Evolutionary conservation across 345 rosid species (phyloP).

Genomic region (Heritiera littoralis): DNA sequence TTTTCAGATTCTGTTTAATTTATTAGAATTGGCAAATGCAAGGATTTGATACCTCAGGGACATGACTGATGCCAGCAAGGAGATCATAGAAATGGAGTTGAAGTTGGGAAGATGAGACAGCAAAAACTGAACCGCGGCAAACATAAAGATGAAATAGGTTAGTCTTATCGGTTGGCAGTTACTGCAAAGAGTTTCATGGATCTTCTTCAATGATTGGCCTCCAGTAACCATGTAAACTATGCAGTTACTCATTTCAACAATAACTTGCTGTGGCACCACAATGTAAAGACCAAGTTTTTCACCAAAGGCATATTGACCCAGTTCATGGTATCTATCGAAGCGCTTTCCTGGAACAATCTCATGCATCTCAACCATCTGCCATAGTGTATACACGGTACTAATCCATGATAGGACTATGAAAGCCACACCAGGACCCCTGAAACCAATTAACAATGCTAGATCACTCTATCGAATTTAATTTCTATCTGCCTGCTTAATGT

Average conservation of each 20-base stretch:
- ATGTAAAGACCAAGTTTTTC: constrained; percentile 75
- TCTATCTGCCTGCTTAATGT: no score
- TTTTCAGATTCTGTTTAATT: background rate
- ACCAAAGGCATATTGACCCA: constrained; percentile 75
- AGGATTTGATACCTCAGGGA: constrained; percentile 49
- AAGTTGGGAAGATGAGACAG: constrained; percentile 84
- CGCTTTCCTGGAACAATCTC: constrained; percentile 76
- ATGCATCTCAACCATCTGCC: constrained; percentile 94
- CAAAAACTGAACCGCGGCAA: constrained; percentile 53
- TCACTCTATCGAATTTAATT: background rate
- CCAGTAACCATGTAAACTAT: constrained; percentile 82
- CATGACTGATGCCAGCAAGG: constrained; percentile 79
- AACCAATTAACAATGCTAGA: background rate
- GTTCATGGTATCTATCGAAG: constrained; percentile 73
- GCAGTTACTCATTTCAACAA: constrained; percentile 63
- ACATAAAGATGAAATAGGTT: constrained; percentile 74
- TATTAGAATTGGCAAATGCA: background rate
- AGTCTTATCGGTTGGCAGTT: constrained; percentile 41
- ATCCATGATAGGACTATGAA: constrained; percentile 62
- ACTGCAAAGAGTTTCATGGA: constrained; percentile 49
- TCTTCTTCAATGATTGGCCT: constrained; percentile 58
- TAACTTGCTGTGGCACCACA: constrained; percentile 72
- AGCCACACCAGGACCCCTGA: constrained; percentile 77
- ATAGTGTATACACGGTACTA: constrained; percentile 65
- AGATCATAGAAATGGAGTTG: constrained; percentile 69